A percentile compares a stretch with the other conserved stretches of the same genome.
These are phyloP conservation scores for Suaeda aralocaspica DNA, from an alignment of 148 eudicot genomes.

Conservation along the genomic window DNA sequence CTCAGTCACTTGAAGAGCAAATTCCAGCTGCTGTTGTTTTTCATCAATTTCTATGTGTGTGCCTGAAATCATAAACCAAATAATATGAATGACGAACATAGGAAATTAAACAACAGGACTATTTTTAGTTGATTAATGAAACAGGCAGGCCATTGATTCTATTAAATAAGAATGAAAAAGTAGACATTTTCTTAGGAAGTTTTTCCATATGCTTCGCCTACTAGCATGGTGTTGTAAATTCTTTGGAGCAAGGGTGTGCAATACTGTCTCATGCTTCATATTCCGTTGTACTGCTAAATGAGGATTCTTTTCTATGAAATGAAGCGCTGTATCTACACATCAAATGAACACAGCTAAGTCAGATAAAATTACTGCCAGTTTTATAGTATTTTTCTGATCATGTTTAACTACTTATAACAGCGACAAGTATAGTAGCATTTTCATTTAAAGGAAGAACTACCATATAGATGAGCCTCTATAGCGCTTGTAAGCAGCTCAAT, in stretches of 20 bases:
- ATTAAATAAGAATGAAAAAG: not conserved
- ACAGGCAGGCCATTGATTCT: no score
- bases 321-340: conserved; percentile 18
- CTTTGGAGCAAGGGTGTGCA: conserved; percentile 23
- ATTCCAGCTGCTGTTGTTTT: not conserved
- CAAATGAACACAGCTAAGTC: not conserved
- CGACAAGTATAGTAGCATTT: not conserved
- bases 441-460: not conserved
- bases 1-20: conserved; percentile 17
- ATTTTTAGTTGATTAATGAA: no score
- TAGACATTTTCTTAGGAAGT: not conserved
- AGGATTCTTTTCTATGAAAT: conserved; percentile 11
- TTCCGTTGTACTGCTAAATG: conserved; percentile 16
- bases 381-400: not conserved
- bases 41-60: not conserved
- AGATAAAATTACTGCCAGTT: no score
- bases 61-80: not conserved
- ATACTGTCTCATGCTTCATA: conserved; percentile 18
- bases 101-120: no score
- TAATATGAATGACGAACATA: not conserved
- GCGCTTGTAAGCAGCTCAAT: conserved; percentile 20
- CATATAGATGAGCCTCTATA: conserved; percentile 24
- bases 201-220: conserved; percentile 4
- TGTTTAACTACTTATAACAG: no score
- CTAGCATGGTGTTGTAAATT: not conserved